These are phyloP conservation scores for Sideroxylon spinosum DNA, from an alignment of 179 eudicot species.

Conservation along the genomic window DNA sequence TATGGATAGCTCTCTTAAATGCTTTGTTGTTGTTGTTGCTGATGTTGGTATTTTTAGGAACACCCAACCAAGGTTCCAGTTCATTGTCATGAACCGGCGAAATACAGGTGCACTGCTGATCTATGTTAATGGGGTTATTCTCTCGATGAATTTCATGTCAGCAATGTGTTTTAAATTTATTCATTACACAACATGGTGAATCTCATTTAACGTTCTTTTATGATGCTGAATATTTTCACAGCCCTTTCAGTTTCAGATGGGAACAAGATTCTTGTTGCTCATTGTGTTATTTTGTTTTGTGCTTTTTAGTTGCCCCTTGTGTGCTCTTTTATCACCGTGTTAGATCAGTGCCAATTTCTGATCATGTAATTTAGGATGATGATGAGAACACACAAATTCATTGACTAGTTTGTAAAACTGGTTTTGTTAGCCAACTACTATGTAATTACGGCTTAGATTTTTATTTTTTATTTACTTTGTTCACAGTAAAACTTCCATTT, in stretches of 20 bases:
- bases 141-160: neutral
- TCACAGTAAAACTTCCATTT: too few relatives aligned
- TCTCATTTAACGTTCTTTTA: neutral
- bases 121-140: neutral
- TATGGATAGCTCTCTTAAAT: neutral
- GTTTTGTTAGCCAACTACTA: neutral
- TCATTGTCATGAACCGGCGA: constrained; percentile 90
- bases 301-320: neutral
- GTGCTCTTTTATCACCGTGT: neutral
- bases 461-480: neutral
- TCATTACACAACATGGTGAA: neutral
- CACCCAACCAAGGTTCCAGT: constrained; percentile 85
- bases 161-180: neutral
- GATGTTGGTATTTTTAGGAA: constrained; percentile 41
- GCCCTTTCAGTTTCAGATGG: neutral
- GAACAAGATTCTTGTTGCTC: neutral
- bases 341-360: neutral
- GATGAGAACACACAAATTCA: neutral
- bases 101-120: constrained; percentile 48
- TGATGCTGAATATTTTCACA: neutral
- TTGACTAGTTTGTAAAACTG: neutral
- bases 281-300: neutral
- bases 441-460: neutral
- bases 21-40: neutral
- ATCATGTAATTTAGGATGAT: neutral